Conservation (phyloP, 2,329 filamentous ascomycete genomes). For the Botrytis elliptica region DNA sequence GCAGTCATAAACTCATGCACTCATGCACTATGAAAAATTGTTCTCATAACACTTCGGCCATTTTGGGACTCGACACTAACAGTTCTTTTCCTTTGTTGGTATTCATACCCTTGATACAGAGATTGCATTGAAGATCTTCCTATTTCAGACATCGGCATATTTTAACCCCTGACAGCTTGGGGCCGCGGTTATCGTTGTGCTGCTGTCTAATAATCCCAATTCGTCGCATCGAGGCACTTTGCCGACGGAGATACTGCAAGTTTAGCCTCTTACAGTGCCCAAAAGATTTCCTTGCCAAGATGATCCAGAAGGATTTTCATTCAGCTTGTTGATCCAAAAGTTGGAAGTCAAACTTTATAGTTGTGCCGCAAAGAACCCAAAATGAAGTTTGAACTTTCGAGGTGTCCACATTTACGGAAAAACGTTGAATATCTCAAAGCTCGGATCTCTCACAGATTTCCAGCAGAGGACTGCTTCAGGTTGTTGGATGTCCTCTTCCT, state of each 20-base stretch:
- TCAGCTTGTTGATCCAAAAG: neutral
- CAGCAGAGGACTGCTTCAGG: neutral
- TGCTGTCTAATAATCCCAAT: constrained; percentile 11
- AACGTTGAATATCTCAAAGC: neutral
- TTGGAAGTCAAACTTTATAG: neutral
- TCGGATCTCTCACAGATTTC: neutral
- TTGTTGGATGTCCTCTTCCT: neutral
- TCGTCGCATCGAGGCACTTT: constrained; percentile 13
- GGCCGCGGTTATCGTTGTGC: constrained; percentile 14
- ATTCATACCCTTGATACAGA: constrained; percentile 11
- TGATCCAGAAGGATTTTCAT: constrained; percentile 12
- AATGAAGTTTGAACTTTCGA: neutral
- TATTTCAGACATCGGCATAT: constrained; percentile 17
- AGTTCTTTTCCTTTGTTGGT: constrained; percentile 15
- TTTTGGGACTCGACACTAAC: constrained; percentile 7
- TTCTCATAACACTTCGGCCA: constrained; percentile 6
- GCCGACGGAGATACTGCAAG: constrained; percentile 21
- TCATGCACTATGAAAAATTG: constrained; percentile 10
- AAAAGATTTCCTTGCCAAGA: neutral
- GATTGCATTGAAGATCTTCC: constrained; percentile 22
- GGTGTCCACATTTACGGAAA: neutral
- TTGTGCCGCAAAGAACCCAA: neutral
- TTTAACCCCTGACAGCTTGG: neutral
- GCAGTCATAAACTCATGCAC: constrained; percentile 2
- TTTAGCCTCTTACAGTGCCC: neutral